phyloP scores from a whole-genome alignment of 208 protist species.

The Naegleria fowleri region DNA sequence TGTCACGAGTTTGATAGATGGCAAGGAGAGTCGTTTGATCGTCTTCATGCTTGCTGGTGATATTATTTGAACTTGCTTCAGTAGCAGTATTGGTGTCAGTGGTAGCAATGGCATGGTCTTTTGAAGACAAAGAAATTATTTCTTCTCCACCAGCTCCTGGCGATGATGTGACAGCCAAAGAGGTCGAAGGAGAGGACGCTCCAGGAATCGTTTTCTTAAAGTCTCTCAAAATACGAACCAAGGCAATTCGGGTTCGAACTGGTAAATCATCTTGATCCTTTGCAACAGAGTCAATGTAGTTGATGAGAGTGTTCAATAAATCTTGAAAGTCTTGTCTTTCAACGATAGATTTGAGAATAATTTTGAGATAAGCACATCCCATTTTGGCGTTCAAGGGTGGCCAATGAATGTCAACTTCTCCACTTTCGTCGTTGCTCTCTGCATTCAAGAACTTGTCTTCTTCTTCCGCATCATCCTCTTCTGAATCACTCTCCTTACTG shows the following conservation, averaged over 20 bases:
- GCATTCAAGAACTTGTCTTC: too few species aligned
- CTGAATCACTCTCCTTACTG: background rate
- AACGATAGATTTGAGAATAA: background rate
- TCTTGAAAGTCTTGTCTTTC: background rate
- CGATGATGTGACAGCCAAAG: too few species aligned
- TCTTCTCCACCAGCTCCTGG: too few species aligned
- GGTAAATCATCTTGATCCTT: background rate
- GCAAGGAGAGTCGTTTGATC: background rate
- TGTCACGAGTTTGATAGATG: background rate
- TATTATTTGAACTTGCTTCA: background rate
- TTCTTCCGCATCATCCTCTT: background rate
- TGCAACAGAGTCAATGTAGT: background rate
- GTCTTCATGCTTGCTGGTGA: background rate
- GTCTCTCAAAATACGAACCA: background rate
- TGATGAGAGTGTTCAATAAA: background rate
- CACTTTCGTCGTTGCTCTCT: background rate
- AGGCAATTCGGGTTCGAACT: background rate
- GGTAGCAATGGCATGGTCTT: too few species aligned
- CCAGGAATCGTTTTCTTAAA: background rate
- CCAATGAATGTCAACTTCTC: background rate
- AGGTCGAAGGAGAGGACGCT: background rate
- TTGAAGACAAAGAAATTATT: too few species aligned
- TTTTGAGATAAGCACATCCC: background rate
- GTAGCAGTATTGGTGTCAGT: too few species aligned
- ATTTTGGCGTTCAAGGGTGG: background rate